Conservation (phyloP, 257 asterid genomes). For the Verbascum thapsus region DNA sequence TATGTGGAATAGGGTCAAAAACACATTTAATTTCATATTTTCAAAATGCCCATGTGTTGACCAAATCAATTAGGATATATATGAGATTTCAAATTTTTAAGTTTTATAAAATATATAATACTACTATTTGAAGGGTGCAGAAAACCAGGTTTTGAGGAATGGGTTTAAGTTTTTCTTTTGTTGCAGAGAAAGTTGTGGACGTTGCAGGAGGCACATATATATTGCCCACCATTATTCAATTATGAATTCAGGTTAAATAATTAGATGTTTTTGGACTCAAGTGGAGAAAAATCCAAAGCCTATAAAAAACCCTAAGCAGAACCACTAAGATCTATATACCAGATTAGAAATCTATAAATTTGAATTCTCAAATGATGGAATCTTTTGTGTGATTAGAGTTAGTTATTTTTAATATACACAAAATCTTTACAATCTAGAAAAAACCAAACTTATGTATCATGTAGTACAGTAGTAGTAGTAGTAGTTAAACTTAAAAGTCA, state of each 20-base stretch:
- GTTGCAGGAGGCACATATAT: constrained; percentile 29
- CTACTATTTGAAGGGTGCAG: constrained; percentile 25
- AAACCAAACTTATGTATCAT: too few relatives aligned
- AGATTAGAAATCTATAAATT: neutral
- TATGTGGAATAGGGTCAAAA: constrained; percentile 23
- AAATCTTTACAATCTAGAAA: too few relatives aligned
- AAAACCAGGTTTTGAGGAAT: constrained; percentile 43
- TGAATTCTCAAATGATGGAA: neutral
- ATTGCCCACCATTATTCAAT: constrained; percentile 19
- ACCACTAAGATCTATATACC: neutral
- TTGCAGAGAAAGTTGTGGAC: constrained; percentile 32
- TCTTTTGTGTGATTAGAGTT: neutral
- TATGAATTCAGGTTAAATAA: neutral
- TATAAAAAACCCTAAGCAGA: constrained; percentile 6
- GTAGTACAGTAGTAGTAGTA: too few relatives aligned
- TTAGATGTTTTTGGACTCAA: constrained; percentile 17
- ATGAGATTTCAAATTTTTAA: too few relatives aligned
- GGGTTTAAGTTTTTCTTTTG: constrained; percentile 40
- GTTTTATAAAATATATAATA: neutral
- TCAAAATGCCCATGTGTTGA: constrained; percentile 41
- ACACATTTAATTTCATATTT: constrained; percentile 36
- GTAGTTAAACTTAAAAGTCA: too few relatives aligned
- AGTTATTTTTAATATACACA: too few relatives aligned
- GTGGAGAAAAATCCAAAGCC: constrained; percentile 9
- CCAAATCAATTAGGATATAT: constrained; percentile 38